A percentile compares a stretch with the other conserved stretches of the same genome.
Evolutionary conservation across 2,329 filamentous ascomycete genomes (phyloP).

Genomic region (Periconia digitata): DNA sequence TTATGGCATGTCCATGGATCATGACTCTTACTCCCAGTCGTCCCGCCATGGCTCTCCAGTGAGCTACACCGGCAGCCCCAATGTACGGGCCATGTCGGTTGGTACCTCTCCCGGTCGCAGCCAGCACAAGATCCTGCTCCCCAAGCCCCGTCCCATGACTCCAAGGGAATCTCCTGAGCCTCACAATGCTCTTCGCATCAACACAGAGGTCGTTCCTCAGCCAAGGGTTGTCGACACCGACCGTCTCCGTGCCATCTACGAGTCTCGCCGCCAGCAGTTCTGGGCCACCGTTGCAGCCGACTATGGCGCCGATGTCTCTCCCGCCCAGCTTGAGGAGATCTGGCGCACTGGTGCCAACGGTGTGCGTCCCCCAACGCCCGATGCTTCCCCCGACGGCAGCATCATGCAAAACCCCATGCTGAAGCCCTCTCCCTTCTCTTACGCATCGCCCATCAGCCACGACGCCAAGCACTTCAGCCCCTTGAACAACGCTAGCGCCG

Average conservation of each 20-base stretch:
- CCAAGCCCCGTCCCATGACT: slow-evolving; percentile 60
- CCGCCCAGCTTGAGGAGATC: slow-evolving; percentile 68
- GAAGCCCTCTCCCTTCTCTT: slow-evolving; percentile 36
- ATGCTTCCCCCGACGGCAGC: slow-evolving; percentile 42
- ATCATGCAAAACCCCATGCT: slow-evolving; percentile 39
- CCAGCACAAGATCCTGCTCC: slow-evolving; percentile 56
- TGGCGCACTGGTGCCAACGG: slow-evolving; percentile 52
- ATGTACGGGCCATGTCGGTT: slow-evolving; percentile 32
- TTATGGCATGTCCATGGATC: slow-evolving; percentile 43
- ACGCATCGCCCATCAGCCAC: slow-evolving; percentile 30
- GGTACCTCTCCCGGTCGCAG: slow-evolving; percentile 59
- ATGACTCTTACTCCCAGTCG: slow-evolving; percentile 39
- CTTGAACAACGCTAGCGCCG: slow-evolving; percentile 31
- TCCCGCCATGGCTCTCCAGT: slow-evolving; percentile 45
- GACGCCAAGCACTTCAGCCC: slow-evolving; percentile 38
- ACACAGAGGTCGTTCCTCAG: slow-evolving; percentile 48
- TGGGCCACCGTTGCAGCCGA: slow-evolving; percentile 73
- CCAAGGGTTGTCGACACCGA: slow-evolving; percentile 61
- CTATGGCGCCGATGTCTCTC: slow-evolving; percentile 66
- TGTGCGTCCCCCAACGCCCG: slow-evolving; percentile 41
- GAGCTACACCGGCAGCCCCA: slow-evolving; percentile 53
- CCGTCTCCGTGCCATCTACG: slow-evolving; percentile 70
- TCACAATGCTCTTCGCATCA: slow-evolving; percentile 45
- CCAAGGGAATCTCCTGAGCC: slow-evolving; percentile 42
- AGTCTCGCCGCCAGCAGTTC: slow-evolving; percentile 68